A percentile compares a stretch with the other conserved stretches of the same genome.
phyloP scores from a whole-genome alignment of 2,329 filamentous ascomycete genomes.

The Cladophialophora yegresii region DNA sequence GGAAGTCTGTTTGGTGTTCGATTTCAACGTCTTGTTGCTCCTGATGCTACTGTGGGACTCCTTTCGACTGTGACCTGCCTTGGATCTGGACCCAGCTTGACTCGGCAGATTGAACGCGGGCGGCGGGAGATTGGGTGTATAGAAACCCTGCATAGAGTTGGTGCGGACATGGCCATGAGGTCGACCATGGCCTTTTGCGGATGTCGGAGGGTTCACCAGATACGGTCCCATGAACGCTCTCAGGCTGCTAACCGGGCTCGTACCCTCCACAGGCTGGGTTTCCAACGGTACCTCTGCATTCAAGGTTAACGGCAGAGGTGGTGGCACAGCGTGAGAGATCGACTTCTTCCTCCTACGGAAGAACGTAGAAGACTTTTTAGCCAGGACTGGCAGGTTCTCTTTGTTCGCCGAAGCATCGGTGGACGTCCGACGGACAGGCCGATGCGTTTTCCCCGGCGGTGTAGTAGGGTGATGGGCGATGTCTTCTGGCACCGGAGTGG shows the following conservation, averaged over 20 bases:
- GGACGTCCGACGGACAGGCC: slow-evolving; percentile 38
- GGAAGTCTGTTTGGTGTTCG: slow-evolving; percentile 18
- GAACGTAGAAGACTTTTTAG: slow-evolving; percentile 92
- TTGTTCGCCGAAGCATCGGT: slow-evolving; percentile 40
- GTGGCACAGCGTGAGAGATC: slow-evolving; percentile 63
- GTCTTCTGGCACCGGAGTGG: slow-evolving; percentile 36
- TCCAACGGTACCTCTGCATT: slow-evolving; percentile 39
- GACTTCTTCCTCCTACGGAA: slow-evolving; percentile 94
- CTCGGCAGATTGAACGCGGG: slow-evolving; percentile 21
- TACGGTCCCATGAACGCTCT: slow-evolving; percentile 87
- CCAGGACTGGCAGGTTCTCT: slow-evolving; percentile 53
- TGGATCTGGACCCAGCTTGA: slow-evolving; percentile 12
- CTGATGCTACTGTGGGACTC: slow-evolving; percentile 28
- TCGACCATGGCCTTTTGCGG: slow-evolving; percentile 5
- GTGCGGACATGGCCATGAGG: slow-evolving; percentile 26
- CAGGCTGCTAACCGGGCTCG: slow-evolving; percentile 75
- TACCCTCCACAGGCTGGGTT: slow-evolving; percentile 38
- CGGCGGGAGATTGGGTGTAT: slow-evolving; percentile 26
- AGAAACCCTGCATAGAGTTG: slow-evolving; percentile 34
- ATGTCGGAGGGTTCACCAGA: slow-evolving; percentile 49
- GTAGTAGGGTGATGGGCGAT: slow-evolving; percentile 10
- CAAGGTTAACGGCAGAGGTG: slow-evolving; percentile 57
- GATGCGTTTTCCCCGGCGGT: slow-evolving; percentile 37
- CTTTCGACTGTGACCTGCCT: slow-evolving; percentile 20
- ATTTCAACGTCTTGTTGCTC: slow-evolving; percentile 28